Evolutionary conservation across 2,329 filamentous ascomycete species (phyloP).

Genomic region (Fusarium citri): DNA sequence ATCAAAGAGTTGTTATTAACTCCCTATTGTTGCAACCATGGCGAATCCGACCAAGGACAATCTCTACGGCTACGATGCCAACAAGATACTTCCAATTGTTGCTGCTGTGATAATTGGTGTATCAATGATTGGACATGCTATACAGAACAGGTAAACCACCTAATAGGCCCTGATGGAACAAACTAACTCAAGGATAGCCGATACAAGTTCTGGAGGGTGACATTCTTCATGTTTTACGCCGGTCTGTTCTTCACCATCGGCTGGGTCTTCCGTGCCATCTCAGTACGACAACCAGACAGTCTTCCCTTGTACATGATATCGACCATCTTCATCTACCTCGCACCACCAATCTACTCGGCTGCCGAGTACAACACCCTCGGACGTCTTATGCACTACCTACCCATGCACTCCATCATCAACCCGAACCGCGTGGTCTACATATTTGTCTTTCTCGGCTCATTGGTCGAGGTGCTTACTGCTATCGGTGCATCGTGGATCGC

Average conservation of each 20-base stretch:
- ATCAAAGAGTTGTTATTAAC: not conserved
- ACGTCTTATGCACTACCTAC: conserved; percentile 44
- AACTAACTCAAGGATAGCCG: conserved; percentile 15
- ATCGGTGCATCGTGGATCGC: conserved; percentile 44
- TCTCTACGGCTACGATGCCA: conserved; percentile 43
- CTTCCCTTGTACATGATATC: conserved; percentile 42
- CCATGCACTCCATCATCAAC: conserved; percentile 44
- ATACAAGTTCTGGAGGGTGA: conserved; percentile 44
- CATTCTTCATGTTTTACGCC: conserved; percentile 46
- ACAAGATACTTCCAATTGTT: conserved; percentile 39
- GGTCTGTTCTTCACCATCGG: conserved; percentile 40
- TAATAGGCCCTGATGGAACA: rapidly evolving
- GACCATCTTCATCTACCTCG: conserved; percentile 43
- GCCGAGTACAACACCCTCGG: conserved; percentile 46
- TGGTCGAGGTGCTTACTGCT: conserved; percentile 41
- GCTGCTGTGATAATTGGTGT: conserved; percentile 35
- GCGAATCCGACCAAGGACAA: conserved; percentile 36
- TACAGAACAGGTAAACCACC: conserved; percentile 33
- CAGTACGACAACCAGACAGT: conserved; percentile 37
- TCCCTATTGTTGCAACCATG: conserved; percentile 9
- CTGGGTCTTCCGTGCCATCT: conserved; percentile 38
- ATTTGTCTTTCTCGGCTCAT: conserved; percentile 41
- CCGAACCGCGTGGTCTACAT: conserved; percentile 46
- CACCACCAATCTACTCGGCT: conserved; percentile 42
- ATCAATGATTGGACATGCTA: conserved; percentile 28